Percentiles rank a stretch among this genome's conserved stretches.
Conservation (phyloP, 345 rosid species). For the Zanthoxylum bungeanum region DNA sequence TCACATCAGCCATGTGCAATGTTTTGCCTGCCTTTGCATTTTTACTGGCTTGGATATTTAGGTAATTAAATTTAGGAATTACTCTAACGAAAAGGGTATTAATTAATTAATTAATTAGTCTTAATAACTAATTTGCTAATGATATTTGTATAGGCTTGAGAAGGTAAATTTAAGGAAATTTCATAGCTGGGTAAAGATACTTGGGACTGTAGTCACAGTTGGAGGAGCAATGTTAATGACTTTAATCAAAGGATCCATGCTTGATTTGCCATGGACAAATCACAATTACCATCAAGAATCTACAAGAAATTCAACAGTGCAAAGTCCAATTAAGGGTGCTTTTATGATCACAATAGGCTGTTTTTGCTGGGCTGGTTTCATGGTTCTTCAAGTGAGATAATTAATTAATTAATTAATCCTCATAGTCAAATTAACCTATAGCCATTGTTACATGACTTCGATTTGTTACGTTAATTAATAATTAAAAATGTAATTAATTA, state of each 20-base stretch:
- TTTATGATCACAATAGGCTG: too few relatives aligned
- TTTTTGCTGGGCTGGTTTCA: constrained; percentile 53
- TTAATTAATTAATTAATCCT: too few relatives aligned
- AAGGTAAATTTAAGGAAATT: constrained; percentile 48
- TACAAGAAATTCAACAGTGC: constrained; percentile 18
- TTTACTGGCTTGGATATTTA: constrained; percentile 72
- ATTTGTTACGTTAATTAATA: not conserved
- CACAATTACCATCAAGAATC: constrained; percentile 17
- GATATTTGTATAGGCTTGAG: constrained; percentile 67
- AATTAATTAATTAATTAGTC: not conserved
- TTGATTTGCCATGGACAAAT: constrained; percentile 69
- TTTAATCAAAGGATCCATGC: constrained; percentile 49
- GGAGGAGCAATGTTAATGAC: constrained; percentile 96
- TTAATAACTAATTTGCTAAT: too few relatives aligned
- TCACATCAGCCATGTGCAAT: constrained; percentile 74
- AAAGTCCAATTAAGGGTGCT: constrained; percentile 59
- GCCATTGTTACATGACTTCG: not conserved
- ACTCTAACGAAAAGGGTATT: not conserved
- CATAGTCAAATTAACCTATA: too few relatives aligned
- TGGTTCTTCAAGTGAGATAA: constrained; percentile 60
- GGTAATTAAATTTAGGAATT: constrained; percentile 51
- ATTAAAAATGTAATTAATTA: not conserved
- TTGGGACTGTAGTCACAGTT: constrained; percentile 76
- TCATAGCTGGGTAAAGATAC: constrained; percentile 74
- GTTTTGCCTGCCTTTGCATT: constrained; percentile 83